phyloP scores from a whole-genome alignment of 129 eudicot genomes.

The Tagetes erecta region DNA sequence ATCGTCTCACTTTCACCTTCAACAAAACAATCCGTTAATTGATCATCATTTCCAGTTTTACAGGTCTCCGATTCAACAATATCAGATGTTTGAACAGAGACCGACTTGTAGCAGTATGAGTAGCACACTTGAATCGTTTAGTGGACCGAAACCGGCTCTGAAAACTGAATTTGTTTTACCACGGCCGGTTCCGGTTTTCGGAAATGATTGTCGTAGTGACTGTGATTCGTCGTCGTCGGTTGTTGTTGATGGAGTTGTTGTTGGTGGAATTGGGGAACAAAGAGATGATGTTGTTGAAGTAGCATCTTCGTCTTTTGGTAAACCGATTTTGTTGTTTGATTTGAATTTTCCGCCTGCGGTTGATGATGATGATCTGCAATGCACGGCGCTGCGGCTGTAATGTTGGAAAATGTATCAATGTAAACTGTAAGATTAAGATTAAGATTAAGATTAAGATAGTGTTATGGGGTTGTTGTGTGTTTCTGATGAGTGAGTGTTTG shows the following conservation, averaged over 20 bases:
- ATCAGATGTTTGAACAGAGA: slow-evolving; percentile 44
- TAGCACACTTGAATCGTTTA: slow-evolving; percentile 79
- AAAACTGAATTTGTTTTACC: slow-evolving; percentile 24
- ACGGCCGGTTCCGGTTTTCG: slow-evolving; percentile 29
- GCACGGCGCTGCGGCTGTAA: slow-evolving; percentile 71
- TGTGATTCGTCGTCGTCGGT: slow-evolving; percentile 90
- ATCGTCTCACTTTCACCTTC: slow-evolving; percentile 19
- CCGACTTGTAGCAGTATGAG: slow-evolving; percentile 80
- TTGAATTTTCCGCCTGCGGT: slow-evolving; percentile 70
- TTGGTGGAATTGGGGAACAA: slow-evolving; percentile 37
- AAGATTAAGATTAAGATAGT: too few relatives aligned
- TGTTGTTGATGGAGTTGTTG: slow-evolving; percentile 56
- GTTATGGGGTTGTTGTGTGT: slow-evolving; percentile 15
- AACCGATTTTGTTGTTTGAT: slow-evolving; percentile 57
- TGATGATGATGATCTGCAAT: slow-evolving; percentile 49
- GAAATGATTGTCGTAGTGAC: slow-evolving; percentile 76
- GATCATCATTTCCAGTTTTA: slow-evolving; percentile 15
- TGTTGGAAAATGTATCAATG: slow-evolving; percentile 2
- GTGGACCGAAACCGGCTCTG: slow-evolving; percentile 53
- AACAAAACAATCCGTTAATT: slow-evolving; percentile 31
- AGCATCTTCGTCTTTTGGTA: slow-evolving; percentile 40
- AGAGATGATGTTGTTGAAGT: slow-evolving; percentile 51
- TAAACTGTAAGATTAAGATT: too few relatives aligned
- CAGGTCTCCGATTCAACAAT: slow-evolving; percentile 14
- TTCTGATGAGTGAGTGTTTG: slow-evolving; percentile 40